Evolutionary conservation across 2,329 filamentous ascomycete species (phyloP).

Genomic region (Penicillium sp.): DNA sequence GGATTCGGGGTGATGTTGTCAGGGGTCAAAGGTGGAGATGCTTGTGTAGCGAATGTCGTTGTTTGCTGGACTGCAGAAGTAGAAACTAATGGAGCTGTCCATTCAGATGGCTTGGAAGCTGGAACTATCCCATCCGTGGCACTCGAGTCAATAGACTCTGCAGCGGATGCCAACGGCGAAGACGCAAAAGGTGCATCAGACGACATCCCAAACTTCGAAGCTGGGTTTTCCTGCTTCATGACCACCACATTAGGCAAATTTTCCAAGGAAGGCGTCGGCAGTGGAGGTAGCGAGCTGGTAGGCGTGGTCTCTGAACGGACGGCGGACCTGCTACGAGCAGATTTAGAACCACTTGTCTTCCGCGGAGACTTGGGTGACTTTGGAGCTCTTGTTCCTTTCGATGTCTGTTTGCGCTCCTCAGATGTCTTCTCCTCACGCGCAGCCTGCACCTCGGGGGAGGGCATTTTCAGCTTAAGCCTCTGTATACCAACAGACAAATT

Average conservation of each 20-base stretch:
- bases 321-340: constrained; percentile 10
- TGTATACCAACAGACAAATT: constrained; percentile 53
- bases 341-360: constrained; percentile 29
- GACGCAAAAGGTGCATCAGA: not conserved
- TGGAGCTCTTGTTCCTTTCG: constrained; percentile 19
- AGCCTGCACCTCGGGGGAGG: constrained; percentile 57
- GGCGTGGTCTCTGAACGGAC: constrained; percentile 10
- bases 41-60: constrained; percentile 5
- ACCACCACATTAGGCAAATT: not conserved
- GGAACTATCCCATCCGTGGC: constrained; percentile 4
- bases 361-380: constrained; percentile 26
- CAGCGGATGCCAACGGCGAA: not conserved
- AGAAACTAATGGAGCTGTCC: constrained; percentile 1
- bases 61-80: constrained; percentile 6
- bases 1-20: constrained; percentile 8
- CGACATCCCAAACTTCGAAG: constrained; percentile 2
- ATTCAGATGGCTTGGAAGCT: constrained; percentile 5
- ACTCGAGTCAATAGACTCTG: not conserved
- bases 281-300: constrained; percentile 7
- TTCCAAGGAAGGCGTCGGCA: constrained; percentile 2
- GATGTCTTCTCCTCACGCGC: constrained; percentile 48
- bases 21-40: constrained; percentile 29
- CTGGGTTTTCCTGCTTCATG: not conserved
- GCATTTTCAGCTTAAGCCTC: constrained; percentile 58
- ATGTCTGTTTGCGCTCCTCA: constrained; percentile 39